Conservation (phyloP, 2,329 filamentous ascomycete genomes). For the Calonectria henricotiae region DNA sequence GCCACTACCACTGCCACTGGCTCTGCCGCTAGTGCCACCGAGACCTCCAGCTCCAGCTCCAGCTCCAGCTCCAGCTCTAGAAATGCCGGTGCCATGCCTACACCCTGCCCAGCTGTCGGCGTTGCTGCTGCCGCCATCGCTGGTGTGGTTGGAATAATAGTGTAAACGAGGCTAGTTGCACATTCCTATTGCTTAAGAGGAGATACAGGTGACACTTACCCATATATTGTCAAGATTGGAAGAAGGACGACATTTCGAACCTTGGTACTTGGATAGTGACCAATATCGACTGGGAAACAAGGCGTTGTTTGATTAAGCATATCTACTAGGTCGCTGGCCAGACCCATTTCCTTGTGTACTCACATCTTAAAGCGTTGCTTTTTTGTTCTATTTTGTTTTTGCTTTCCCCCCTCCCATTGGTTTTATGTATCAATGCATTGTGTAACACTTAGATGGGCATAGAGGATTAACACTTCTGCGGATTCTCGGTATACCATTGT, state of each 20-base stretch:
- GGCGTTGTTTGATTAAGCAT: constrained; percentile 11
- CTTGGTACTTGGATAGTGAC: background rate
- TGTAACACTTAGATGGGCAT: background rate
- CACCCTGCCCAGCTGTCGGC: constrained; percentile 5
- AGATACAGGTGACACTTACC: background rate
- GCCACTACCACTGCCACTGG: constrained; percentile 9
- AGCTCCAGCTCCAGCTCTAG: background rate
- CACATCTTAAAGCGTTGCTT: background rate
- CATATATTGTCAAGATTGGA: background rate
- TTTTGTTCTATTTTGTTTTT: background rate
- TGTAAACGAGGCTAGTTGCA: background rate
- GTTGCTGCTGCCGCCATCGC: constrained; percentile 15
- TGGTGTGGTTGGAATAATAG: constrained; percentile 2
- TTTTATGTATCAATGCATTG: constrained; percentile 10
- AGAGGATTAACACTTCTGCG: background rate
- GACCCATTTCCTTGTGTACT: constrained; percentile 4
- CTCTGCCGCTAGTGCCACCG: constrained; percentile 16
- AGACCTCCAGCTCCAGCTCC: background rate
- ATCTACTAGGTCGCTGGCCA: background rate
- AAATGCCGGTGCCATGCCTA: constrained; percentile 13
- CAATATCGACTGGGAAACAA: background rate
- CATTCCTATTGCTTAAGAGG: background rate
- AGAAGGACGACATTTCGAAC: background rate
- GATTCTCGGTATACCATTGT: background rate
- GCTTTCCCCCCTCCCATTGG: background rate